Evolutionary conservation across 148 eudicot genomes (phyloP).

Genomic region (Chenopodium berlandieri): DNA sequence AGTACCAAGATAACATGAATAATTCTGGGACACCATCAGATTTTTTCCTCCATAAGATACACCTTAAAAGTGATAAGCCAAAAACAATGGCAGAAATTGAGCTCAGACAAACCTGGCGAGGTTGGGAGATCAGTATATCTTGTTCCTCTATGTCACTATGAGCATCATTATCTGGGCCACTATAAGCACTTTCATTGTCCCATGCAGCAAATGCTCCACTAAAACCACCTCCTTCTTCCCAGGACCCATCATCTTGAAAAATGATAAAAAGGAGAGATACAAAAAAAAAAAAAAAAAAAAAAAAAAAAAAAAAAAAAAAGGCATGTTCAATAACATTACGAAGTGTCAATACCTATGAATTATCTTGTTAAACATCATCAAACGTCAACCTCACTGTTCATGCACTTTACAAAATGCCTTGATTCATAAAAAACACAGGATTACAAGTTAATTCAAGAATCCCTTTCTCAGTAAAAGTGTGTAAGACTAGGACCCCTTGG

Average conservation of each 20-base stretch:
- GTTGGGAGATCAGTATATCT: slow-evolving; percentile 74
- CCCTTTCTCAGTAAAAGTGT: background rate
- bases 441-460: background rate
- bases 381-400: background rate
- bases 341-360: background rate
- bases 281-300: too few species aligned
- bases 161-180: slow-evolving; percentile 59
- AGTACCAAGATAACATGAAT: background rate
- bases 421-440: background rate
- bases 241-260: slow-evolving; percentile 13
- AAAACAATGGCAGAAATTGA: slow-evolving; percentile 4
- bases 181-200: slow-evolving; percentile 62
- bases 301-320: background rate
- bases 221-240: slow-evolving; percentile 35
- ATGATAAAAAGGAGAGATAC: background rate
- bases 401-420: background rate
- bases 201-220: slow-evolving; percentile 52
- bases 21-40: background rate
- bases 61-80: background rate
- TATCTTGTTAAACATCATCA: background rate
- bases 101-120: slow-evolving; percentile 75
- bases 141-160: slow-evolving; percentile 68
- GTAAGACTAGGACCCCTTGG: background rate
- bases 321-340: background rate
- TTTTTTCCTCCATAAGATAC: background rate